Percentiles rank a stretch among this genome's conserved stretches.
phyloP scores from a whole-genome alignment of 2,329 filamentous ascomycete species.

The Eutypa lata region DNA sequence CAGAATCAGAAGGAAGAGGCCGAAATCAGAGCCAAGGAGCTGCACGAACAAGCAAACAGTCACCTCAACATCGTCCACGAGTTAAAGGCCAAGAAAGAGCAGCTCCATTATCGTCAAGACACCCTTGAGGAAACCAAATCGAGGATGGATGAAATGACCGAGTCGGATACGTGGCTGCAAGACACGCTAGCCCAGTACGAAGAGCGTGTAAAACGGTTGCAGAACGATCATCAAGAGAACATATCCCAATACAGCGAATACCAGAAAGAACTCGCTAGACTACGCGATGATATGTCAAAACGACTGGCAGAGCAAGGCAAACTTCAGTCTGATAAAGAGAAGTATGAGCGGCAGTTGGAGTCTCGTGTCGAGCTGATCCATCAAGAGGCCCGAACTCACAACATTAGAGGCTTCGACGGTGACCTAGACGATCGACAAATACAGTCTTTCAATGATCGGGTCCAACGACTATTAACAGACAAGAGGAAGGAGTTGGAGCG shows the following conservation, averaged over 20 bases:
- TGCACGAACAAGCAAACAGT: constrained; percentile 69
- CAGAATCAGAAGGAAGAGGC: constrained; percentile 60
- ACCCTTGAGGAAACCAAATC: constrained; percentile 67
- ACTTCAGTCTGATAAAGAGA: constrained; percentile 80
- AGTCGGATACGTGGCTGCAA: constrained; percentile 74
- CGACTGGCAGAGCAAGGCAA: constrained; percentile 69
- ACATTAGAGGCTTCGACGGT: constrained; percentile 80
- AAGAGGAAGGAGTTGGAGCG: constrained; percentile 77
- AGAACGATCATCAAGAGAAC: constrained; percentile 60
- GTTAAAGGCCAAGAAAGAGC: constrained; percentile 72
- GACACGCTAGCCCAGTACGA: constrained; percentile 74
- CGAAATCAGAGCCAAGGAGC: constrained; percentile 56
- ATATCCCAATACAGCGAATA: constrained; percentile 65
- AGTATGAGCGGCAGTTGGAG: constrained; percentile 76
- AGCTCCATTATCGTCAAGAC: constrained; percentile 66
- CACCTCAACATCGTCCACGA: constrained; percentile 73
- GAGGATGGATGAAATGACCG: constrained; percentile 72
- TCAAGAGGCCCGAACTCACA: constrained; percentile 71
- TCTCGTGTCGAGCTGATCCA: constrained; percentile 71
- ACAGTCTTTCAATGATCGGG: constrained; percentile 71
- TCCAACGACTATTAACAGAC: constrained; percentile 72
- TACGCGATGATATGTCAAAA: constrained; percentile 44
- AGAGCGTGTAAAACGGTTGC: constrained; percentile 64
- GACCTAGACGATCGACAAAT: constrained; percentile 73
- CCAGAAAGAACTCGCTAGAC: constrained; percentile 43